Conservation (phyloP, 768 basidiomycete genomes). For the Favolaschia claudopus region DNA sequence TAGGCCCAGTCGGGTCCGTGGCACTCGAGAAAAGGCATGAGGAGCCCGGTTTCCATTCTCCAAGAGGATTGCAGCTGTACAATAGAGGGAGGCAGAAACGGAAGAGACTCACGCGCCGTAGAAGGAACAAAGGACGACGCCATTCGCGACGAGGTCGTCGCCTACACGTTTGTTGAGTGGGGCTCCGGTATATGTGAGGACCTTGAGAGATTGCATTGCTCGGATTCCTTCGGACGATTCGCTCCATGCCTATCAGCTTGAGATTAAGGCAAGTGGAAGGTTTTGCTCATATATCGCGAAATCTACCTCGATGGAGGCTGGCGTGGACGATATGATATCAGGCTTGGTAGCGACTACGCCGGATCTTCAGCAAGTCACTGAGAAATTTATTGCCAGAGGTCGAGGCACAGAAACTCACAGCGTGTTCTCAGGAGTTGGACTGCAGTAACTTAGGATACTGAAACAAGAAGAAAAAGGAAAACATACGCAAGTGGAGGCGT, state of each 20-base stretch:
- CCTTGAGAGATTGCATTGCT: constrained; percentile 3
- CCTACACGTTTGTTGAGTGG: constrained; percentile 12
- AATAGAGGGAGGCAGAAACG: neutral
- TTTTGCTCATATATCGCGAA: neutral
- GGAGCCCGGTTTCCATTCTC: constrained; percentile 10
- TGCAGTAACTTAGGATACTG: neutral
- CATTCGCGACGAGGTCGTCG: constrained; percentile 2
- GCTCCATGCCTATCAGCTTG: constrained; percentile 10
- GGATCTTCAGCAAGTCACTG: neutral
- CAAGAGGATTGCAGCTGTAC: too few species aligned
- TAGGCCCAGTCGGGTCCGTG: constrained; percentile 21
- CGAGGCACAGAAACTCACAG: neutral
- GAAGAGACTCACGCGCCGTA: constrained; percentile 15
- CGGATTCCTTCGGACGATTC: neutral
- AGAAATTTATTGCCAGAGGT: too few species aligned
- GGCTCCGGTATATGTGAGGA: constrained; percentile 1
- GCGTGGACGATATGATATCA: neutral
- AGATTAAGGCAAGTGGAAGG: neutral
- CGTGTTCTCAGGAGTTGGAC: constrained; percentile 3
- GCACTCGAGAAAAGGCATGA: neutral
- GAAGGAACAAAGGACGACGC: neutral
- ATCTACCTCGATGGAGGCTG: constrained; percentile 5
- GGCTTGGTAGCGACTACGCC: neutral
- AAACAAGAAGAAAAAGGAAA: neutral
- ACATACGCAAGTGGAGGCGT: neutral